Conservation (phyloP, 2,329 filamentous ascomycete genomes). For the Colletotrichum falcatum region DNA sequence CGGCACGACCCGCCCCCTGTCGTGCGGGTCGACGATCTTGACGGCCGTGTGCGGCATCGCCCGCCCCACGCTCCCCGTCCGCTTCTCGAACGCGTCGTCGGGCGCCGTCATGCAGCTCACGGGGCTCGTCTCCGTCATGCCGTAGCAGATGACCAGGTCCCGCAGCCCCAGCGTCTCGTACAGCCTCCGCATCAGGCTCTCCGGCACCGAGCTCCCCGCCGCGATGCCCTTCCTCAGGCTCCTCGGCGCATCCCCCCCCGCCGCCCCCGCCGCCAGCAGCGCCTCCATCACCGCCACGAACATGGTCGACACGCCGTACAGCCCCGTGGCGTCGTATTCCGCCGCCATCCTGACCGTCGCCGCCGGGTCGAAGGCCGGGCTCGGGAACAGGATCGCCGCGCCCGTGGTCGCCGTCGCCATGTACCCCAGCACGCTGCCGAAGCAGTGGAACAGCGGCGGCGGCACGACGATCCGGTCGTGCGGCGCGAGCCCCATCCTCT, state of each 20-base stretch:
- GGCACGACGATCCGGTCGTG: slow-evolving; percentile 85
- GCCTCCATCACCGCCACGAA: slow-evolving; percentile 88
- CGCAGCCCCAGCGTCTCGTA: slow-evolving; percentile 80
- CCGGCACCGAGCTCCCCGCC: slow-evolving; percentile 87
- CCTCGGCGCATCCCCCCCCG: slow-evolving; percentile 46
- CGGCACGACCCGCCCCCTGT: slow-evolving; percentile 70
- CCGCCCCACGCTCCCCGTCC: slow-evolving; percentile 82
- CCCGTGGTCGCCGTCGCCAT: slow-evolving; percentile 91
- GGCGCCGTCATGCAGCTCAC: slow-evolving; percentile 87
- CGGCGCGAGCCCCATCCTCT: slow-evolving; percentile 83
- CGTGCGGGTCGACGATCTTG: slow-evolving; percentile 79
- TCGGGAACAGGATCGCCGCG: slow-evolving; percentile 84
- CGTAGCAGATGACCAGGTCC: slow-evolving; percentile 93
- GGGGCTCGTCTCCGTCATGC: slow-evolving; percentile 91
- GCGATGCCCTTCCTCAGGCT: slow-evolving; percentile 88
- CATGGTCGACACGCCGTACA: slow-evolving; percentile 97
- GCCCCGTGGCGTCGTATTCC: slow-evolving; percentile 67
- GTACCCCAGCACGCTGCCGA: slow-evolving; percentile 91
- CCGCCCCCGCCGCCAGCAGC: slow-evolving; percentile 60
- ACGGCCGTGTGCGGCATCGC: slow-evolving; percentile 82
- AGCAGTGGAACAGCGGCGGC: slow-evolving; percentile 90
- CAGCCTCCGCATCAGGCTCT: slow-evolving; percentile 81
- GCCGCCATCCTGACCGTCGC: slow-evolving; percentile 72
- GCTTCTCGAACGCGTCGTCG: slow-evolving; percentile 77
- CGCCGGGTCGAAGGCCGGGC: slow-evolving; percentile 85